Percentiles rank a stretch among this genome's conserved stretches.
Conservation (phyloP, 371 early-diverging fungal species). For the Basidiobolus meristosporus region DNA sequence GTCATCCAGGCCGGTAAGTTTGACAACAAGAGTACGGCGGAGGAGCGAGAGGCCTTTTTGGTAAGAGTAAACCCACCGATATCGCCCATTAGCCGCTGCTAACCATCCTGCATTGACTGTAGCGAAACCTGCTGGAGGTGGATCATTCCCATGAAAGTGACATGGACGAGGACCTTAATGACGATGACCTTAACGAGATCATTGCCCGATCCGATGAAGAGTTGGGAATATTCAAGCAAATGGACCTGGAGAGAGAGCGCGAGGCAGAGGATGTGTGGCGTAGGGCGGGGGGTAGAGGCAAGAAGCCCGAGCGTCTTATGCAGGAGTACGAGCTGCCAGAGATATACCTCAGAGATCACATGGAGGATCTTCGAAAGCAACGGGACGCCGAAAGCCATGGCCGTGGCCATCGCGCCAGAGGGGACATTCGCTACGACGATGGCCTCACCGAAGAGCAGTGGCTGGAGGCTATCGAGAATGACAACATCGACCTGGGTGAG, state of each 20-base stretch:
- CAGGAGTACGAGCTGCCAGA: constrained; percentile 76
- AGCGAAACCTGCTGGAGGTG: background rate
- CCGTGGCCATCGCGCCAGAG: constrained; percentile 47
- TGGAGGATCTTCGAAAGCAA: too few species aligned
- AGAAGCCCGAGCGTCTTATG: constrained; percentile 54
- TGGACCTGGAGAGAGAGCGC: constrained; percentile 44
- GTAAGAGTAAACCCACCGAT: constrained; percentile 5
- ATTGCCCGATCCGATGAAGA: constrained; percentile 61
- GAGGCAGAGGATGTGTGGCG: constrained; percentile 12
- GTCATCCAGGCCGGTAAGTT: constrained; percentile 98
- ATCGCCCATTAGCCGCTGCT: background rate
- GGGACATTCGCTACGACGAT: constrained; percentile 70
- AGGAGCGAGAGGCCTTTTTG: constrained; percentile 81
- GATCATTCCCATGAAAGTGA: constrained; percentile 14
- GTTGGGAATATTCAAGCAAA: constrained; percentile 33
- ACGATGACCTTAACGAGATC: constrained; percentile 74
- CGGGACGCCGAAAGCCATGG: constrained; percentile 35
- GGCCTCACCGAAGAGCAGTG: constrained; percentile 89
- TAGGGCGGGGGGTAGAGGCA: constrained; percentile 13
- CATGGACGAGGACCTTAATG: constrained; percentile 48
- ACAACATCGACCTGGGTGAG: constrained; percentile 36
- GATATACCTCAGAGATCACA: constrained; percentile 43
- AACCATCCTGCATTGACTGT: background rate
- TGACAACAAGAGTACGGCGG: constrained; percentile 85
- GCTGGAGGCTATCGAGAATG: constrained; percentile 45